Evolutionary conservation across 202 grass and related monocot species (phyloP), one percentile per base, ranked within the genome.

Genomic region (Schoenoplectus tabernaemontani): DNA sequence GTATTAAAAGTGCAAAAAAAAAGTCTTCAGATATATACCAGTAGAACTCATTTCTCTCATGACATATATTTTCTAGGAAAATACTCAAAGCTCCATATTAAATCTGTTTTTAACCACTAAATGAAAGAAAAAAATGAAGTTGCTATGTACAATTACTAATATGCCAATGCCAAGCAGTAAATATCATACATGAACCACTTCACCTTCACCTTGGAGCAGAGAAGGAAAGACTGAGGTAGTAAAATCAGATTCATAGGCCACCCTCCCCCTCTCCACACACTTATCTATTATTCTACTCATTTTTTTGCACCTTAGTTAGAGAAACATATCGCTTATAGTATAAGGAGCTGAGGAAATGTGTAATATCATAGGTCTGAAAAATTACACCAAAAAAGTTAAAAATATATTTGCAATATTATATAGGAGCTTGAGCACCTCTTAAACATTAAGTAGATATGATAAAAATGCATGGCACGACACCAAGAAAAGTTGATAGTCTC

Each of bases 241-340:
- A n/a, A n/a, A n/a, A n/a, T n/a, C n/a, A n/a, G n/a, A n/a, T n/a
- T n/a, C n/a, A n/a, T n/a, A n/a, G n/a, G n/a, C n/a, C n/a, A n/a
- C n/a, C 1, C 19, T 4, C 2, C 16, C 10, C 16, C 26, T 22
- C 50, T 82, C 9, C 2, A 41, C 46, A 78, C n/a, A 66, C 64
- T 77, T 61, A 99, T 92, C 96, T 92, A 64, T 99, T 99, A 80
- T 99, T 99, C 96, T 92, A 99, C 83, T 99, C 96, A 3, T 89
- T 76, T 47, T 87, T 87, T 68, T 99, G 96, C 79, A 89, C 85
- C 83, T 91, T 95, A 87, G 87, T 90, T 24, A 99, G 83, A 82
- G 72, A 99, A 89, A 85, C 46, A 86, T 91, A 91, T 36, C 90
- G 83, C 78, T 95, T 96, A 53, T 89, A 96, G 83, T 88, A 96